phyloP scores from a whole-genome alignment of 345 rosid genomes.

The Erucastrum elatum region DNA sequence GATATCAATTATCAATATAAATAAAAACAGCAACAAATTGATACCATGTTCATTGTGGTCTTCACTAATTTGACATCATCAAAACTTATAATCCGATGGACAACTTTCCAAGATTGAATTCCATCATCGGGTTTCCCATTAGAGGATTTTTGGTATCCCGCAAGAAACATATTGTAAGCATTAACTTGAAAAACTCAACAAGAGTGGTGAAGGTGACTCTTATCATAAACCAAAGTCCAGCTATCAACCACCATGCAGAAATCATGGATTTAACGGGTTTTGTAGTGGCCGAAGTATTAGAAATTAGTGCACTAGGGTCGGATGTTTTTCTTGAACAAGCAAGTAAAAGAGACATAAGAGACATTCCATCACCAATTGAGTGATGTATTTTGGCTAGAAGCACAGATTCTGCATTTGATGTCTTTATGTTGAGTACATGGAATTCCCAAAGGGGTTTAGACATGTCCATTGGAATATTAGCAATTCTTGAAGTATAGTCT shows the following conservation, averaged over 20 bases:
- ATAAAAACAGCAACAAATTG: background rate
- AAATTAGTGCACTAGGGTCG: background rate
- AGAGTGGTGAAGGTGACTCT: background rate
- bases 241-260: background rate
- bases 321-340: constrained; percentile 10
- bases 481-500: constrained; percentile 9
- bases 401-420: constrained; percentile 7
- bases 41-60: constrained; percentile 1
- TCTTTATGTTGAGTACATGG: constrained; percentile 11
- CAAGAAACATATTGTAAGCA: background rate
- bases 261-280: background rate
- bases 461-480: constrained; percentile 17
- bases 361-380: constrained; percentile 14
- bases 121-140: constrained; percentile 2
- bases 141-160: constrained; percentile 9
- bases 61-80: constrained; percentile 10
- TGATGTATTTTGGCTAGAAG: constrained; percentile 7
- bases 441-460: constrained; percentile 12
- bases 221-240: background rate
- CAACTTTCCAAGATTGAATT: background rate
- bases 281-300: background rate
- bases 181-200: background rate
- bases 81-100: constrained; percentile 7
- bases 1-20: background rate
- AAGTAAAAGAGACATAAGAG: constrained; percentile 8